Evolutionary conservation across 2,329 filamentous ascomycete species (phyloP).

Genomic region (Phyllosticta capitalensis): DNA sequence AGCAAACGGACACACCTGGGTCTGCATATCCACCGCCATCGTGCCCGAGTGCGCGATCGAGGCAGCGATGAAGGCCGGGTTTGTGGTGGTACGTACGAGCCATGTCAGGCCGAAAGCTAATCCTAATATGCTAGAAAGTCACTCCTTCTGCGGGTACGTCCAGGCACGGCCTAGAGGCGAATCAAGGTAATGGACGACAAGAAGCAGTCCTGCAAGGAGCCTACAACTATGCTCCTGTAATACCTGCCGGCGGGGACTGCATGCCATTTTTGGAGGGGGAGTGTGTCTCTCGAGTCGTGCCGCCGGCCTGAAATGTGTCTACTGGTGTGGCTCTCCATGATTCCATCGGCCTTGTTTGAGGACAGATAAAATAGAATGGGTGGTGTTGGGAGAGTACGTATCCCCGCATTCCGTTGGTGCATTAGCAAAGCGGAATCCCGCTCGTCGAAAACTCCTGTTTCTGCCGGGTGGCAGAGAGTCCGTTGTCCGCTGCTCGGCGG

Average conservation of each 20-base stretch:
- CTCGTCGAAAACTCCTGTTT: background rate
- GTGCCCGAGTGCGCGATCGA: background rate
- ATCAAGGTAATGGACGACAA: background rate
- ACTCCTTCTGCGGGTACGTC: background rate
- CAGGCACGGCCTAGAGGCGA: background rate
- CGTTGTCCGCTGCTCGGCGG: background rate
- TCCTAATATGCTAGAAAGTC: background rate
- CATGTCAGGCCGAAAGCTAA: background rate
- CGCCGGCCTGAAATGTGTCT: background rate
- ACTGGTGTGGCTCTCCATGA: background rate
- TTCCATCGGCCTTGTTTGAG: background rate
- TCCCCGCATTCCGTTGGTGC: background rate
- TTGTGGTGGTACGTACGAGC: background rate
- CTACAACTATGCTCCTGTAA: background rate
- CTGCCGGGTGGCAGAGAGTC: background rate
- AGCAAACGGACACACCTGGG: background rate
- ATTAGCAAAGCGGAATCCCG: background rate
- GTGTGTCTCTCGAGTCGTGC: background rate
- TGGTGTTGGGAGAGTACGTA: background rate
- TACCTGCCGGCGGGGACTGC: background rate
- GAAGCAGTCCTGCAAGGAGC: background rate
- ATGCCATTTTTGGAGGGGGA: background rate
- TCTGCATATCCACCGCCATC: background rate
- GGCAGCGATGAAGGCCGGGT: background rate
- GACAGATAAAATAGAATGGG: background rate